phyloP scores from a whole-genome alignment of 2,329 filamentous ascomycete species.

The Pestalotiopsis sp. region DNA sequence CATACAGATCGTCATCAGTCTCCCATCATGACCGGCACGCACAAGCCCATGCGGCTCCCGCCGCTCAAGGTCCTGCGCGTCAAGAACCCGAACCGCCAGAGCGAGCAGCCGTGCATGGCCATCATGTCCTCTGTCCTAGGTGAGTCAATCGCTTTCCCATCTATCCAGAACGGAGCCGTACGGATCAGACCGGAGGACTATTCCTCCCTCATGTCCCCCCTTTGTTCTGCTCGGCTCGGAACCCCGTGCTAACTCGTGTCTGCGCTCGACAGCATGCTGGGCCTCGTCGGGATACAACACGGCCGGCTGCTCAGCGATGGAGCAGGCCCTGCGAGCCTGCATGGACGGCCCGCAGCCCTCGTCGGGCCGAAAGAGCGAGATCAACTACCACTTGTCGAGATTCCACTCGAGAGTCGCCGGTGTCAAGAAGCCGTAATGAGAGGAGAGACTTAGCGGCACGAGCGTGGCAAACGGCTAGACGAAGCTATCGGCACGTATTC shows the following conservation, averaged over 20 bases:
- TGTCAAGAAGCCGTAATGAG: conserved; percentile 40
- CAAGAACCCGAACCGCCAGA: conserved; percentile 51
- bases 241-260: background rate
- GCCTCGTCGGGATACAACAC: conserved; percentile 74
- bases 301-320: conserved; percentile 59
- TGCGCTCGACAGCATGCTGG: conserved; percentile 67
- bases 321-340: conserved; percentile 64
- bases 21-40: conserved; percentile 42
- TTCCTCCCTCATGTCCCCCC: too few species aligned
- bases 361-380: conserved; percentile 67
- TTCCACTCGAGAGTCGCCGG: conserved; percentile 65
- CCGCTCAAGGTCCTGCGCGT: conserved; percentile 59
- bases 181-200: too few species aligned
- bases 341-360: conserved; percentile 76
- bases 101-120: conserved; percentile 55
- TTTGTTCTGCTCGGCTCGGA: too few species aligned
- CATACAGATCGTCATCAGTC: too few species aligned
- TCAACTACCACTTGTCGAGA: conserved; percentile 90
- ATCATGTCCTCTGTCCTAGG: conserved; percentile 62
- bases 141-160: conserved; percentile 32
- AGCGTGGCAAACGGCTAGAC: too few species aligned
- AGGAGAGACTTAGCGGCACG: background rate
- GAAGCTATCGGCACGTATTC: too few species aligned
- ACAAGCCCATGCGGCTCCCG: conserved; percentile 60
- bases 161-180: background rate